phyloP scores from a whole-genome alignment of 140 eudicot genomes.

The Flaveria floridana region DNA sequence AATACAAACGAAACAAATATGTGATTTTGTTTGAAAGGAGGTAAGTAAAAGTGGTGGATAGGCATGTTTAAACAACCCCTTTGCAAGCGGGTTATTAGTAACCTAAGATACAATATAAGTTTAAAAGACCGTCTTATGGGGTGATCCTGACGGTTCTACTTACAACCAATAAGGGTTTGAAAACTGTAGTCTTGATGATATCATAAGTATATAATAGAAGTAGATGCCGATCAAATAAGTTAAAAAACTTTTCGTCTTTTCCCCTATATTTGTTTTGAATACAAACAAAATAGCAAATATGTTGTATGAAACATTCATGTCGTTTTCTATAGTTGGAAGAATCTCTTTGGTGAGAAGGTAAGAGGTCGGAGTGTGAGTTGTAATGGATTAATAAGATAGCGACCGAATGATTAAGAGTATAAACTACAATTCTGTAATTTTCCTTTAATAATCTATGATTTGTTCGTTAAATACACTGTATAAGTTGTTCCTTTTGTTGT shows the following conservation, averaged over 20 bases:
- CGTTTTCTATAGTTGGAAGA: slow-evolving; percentile 2
- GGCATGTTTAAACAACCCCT: too few relatives aligned
- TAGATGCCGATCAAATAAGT: not conserved
- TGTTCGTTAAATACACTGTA: not conserved
- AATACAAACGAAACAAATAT: too few relatives aligned
- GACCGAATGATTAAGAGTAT: not conserved
- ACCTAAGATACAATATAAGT: too few relatives aligned
- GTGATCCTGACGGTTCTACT: too few relatives aligned
- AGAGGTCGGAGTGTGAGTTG: slow-evolving; percentile 9
- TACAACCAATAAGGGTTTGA: too few relatives aligned
- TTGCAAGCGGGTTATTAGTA: too few relatives aligned
- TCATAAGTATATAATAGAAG: too few relatives aligned
- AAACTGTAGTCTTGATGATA: too few relatives aligned
- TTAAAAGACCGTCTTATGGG: too few relatives aligned
- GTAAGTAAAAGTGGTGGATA: too few relatives aligned
- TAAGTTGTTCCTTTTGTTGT: slow-evolving; percentile 17
- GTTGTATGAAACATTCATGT: not conserved
- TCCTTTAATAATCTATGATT: slow-evolving; percentile 2
- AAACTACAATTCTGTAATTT: not conserved
- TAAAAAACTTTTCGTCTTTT: slow-evolving; percentile 6
- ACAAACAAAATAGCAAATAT: slow-evolving; percentile 24
- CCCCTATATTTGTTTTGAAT: not conserved
- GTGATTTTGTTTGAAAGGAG: too few relatives aligned
- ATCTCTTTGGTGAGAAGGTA: not conserved
- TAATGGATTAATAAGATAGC: not conserved